A percentile compares a stretch with the other conserved stretches of the same genome.
These are phyloP conservation scores for Stellera chamaejasme DNA, from an alignment of 345 rosid species.

Conservation along the genomic window DNA sequence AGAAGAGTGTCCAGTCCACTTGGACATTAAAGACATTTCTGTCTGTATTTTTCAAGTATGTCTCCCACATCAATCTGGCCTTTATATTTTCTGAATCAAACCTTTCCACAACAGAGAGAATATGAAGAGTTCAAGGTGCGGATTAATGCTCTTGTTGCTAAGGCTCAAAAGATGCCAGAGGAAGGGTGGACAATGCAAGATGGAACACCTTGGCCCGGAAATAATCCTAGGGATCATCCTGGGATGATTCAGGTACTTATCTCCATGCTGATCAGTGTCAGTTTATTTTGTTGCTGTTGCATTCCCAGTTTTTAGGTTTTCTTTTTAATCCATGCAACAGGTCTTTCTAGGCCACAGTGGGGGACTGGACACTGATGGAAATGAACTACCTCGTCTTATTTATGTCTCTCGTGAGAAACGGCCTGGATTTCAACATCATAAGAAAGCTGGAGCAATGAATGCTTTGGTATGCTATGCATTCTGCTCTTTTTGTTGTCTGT, in stretches of 20 bases:
- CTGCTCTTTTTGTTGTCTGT: background rate
- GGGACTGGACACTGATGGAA: slow-evolving; percentile 97
- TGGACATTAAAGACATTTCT: no score
- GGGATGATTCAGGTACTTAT: slow-evolving; percentile 88
- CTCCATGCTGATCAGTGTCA: slow-evolving; percentile 1
- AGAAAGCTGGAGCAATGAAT: slow-evolving; percentile 99
- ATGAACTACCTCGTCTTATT: slow-evolving; percentile 96
- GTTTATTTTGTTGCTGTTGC: slow-evolving; percentile 3
- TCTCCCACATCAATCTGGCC: no score
- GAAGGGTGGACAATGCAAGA: slow-evolving; percentile 99
- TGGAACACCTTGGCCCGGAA: slow-evolving; percentile 99
- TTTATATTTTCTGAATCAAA: no score
- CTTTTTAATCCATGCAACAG: slow-evolving; percentile 23
- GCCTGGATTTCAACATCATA: slow-evolving; percentile 99
- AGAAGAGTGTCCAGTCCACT: no score
- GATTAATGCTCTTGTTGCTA: slow-evolving; percentile 96
- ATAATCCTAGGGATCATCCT: slow-evolving; percentile 97
- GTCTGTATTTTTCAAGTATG: no score
- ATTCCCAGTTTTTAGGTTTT: slow-evolving; percentile 1
- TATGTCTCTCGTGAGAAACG: slow-evolving; percentile 99
- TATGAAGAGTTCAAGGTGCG: slow-evolving; percentile 99
- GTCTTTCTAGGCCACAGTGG: slow-evolving; percentile 99
- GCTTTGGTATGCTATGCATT: slow-evolving; percentile 66
- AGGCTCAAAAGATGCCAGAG: slow-evolving; percentile 98
- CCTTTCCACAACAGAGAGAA: slow-evolving; percentile 51